phyloP scores from a whole-genome alignment of 164 flowering plant genomes.

The Houttuynia cordata region DNA sequence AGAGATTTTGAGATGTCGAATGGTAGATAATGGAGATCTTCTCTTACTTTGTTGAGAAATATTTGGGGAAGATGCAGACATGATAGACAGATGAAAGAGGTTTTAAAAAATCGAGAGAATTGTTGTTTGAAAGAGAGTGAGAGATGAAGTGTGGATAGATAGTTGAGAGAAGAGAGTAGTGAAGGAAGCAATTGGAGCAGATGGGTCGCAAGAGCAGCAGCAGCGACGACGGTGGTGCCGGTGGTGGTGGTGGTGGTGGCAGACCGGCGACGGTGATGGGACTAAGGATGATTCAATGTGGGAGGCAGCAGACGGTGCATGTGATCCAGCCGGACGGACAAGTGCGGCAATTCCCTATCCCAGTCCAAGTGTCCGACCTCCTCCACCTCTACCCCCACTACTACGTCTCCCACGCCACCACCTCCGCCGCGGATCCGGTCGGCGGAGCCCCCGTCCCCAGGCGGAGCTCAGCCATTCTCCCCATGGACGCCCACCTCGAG shows the following conservation, averaged over 20 bases:
- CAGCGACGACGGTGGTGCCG: conserved; percentile 1
- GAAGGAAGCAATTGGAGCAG: neutral
- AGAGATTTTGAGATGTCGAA: no score
- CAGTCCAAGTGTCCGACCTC: conserved; percentile 9
- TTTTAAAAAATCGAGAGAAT: no score
- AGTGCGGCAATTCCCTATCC: conserved; percentile 8
- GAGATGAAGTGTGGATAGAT: neutral
- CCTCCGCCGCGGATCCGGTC: neutral
- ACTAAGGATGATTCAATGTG: conserved; percentile 13
- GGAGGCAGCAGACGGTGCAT: conserved; percentile 10
- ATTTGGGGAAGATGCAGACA: no score
- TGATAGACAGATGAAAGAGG: no score
- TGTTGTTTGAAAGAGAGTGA: no score
- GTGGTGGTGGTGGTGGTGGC: conserved; percentile 2
- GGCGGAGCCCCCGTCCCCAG: neutral
- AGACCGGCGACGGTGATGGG: conserved; percentile 10
- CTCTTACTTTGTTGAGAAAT: no score
- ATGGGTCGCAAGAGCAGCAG: conserved; percentile 6
- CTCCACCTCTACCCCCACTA: conserved; percentile 12
- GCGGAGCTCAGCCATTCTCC: conserved; percentile 6
- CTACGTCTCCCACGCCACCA: conserved; percentile 10
- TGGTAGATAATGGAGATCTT: no score
- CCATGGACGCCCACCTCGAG: conserved; percentile 9
- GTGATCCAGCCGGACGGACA: conserved; percentile 14
- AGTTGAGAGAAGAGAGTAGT: no score